phyloP scores from a whole-genome alignment of 23 red algal genomes.

The Chondrus crispus region DNA sequence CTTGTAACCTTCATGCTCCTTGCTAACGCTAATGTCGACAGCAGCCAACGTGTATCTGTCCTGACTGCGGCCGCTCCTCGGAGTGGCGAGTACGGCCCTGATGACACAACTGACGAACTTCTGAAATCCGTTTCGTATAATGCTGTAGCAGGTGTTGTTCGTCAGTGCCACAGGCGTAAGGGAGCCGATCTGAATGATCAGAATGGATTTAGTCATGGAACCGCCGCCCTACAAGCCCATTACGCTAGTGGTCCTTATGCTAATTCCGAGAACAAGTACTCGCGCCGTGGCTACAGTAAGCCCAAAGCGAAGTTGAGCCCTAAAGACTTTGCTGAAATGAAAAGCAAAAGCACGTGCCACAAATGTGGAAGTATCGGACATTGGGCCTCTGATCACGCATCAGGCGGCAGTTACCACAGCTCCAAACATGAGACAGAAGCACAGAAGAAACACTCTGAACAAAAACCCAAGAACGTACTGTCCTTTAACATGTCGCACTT shows the following conservation, averaged over 20 bases:
- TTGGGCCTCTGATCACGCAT: neutral
- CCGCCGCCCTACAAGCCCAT: neutral
- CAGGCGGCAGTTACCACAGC: neutral
- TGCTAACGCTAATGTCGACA: neutral
- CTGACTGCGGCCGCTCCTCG: neutral
- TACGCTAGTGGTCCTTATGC: no score
- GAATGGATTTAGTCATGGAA: neutral
- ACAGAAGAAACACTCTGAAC: neutral
- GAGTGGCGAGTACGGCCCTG: neutral
- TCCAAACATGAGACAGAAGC: neutral
- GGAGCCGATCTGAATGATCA: no score
- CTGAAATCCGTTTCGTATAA: conserved; percentile 13
- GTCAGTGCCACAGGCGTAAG: neutral
- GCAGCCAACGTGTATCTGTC: neutral
- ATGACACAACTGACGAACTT: conserved; percentile 20
- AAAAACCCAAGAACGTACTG: neutral
- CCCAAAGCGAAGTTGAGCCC: neutral
- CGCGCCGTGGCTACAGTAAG: neutral
- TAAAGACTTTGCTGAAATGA: neutral
- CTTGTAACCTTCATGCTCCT: neutral
- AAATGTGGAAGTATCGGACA: neutral
- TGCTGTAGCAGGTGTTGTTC: neutral
- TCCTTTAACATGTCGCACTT: neutral
- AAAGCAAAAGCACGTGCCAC: neutral
- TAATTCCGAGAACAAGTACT: neutral